Evolutionary conservation across 1,284 basidiomycete genomes (phyloP).

Genomic region (Hymenochaete sp.): DNA sequence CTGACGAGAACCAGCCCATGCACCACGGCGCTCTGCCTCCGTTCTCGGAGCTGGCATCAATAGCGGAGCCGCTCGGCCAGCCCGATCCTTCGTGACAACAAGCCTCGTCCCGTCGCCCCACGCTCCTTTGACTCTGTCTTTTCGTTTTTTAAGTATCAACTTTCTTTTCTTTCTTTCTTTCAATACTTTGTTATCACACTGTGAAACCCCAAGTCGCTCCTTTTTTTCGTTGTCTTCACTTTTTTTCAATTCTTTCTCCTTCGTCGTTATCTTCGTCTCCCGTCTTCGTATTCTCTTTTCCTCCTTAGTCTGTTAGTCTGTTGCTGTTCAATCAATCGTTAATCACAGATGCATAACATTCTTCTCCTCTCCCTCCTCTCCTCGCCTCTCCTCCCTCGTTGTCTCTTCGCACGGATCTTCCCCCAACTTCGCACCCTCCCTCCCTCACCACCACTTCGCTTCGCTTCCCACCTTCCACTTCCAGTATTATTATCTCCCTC

Average conservation of each 20-base stretch:
- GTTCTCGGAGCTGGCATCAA: conserved; percentile 69
- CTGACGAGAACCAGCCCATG: conserved; percentile 20
- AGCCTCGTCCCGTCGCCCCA: conserved; percentile 7
- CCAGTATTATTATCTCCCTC: background rate
- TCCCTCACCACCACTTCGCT: too few species aligned
- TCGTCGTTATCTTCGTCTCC: background rate
- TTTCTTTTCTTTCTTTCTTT: conserved; percentile 9
- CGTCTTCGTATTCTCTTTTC: background rate
- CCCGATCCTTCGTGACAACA: conserved; percentile 21
- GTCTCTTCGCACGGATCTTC: background rate
- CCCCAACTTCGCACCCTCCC: background rate
- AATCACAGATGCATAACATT: background rate
- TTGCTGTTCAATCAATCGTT: conserved; percentile 20
- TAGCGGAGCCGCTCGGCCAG: conserved; percentile 56
- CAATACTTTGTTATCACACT: too few species aligned
- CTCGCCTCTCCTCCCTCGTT: background rate
- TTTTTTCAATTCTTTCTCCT: background rate
- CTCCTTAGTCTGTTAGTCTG: background rate
- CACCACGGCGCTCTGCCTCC: conserved; percentile 53
- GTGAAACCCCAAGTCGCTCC: too few species aligned
- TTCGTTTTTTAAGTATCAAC: conserved; percentile 20
- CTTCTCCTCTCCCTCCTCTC: background rate
- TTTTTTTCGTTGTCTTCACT: background rate
- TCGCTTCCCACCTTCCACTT: background rate
- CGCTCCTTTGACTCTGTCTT: conserved; percentile 20